These are phyloP conservation scores for Lolium rigidum DNA, from an alignment of 176 grass and related monocot species.

Conservation along the genomic window DNA sequence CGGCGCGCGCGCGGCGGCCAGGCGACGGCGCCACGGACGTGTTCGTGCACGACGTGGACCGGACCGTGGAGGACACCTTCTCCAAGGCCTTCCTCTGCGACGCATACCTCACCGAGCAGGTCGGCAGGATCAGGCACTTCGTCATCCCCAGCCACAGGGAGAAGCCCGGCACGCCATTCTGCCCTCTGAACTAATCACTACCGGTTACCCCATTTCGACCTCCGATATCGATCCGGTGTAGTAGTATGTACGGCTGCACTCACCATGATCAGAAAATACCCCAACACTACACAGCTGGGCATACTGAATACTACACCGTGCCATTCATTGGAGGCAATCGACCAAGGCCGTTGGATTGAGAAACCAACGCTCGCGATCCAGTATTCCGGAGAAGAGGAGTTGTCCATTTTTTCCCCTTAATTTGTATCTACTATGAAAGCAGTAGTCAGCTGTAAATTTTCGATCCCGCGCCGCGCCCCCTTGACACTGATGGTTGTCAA, in stretches of 20 bases:
- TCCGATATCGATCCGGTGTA: background rate
- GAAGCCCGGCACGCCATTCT: constrained; percentile 63
- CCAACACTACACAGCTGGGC: background rate
- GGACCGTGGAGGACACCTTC: constrained; percentile 71
- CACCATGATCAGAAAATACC: background rate
- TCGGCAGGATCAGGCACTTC: constrained; percentile 70
- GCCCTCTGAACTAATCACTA: constrained; percentile 39
- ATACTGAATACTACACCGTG: background rate
- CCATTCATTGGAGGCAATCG: background rate
- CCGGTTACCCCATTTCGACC: background rate
- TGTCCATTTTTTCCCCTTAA: no score
- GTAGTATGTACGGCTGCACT: background rate
- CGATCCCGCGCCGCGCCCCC: background rate
- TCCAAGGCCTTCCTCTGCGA: constrained; percentile 76
- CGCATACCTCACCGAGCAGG: constrained; percentile 66
- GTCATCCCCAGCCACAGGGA: constrained; percentile 62
- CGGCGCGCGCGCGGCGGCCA: constrained; percentile 48
- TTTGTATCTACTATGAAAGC: background rate
- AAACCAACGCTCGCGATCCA: background rate
- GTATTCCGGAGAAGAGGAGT: background rate
- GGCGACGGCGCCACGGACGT: constrained; percentile 56
- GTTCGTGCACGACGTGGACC: constrained; percentile 82
- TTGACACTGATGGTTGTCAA: background rate
- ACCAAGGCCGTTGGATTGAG: background rate
- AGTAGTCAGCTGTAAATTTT: background rate